A percentile compares a stretch with the other conserved stretches of the same genome.
These are phyloP conservation scores for Cicer bijugum DNA, from an alignment of 306 rosid genomes.

Conservation along the genomic window DNA sequence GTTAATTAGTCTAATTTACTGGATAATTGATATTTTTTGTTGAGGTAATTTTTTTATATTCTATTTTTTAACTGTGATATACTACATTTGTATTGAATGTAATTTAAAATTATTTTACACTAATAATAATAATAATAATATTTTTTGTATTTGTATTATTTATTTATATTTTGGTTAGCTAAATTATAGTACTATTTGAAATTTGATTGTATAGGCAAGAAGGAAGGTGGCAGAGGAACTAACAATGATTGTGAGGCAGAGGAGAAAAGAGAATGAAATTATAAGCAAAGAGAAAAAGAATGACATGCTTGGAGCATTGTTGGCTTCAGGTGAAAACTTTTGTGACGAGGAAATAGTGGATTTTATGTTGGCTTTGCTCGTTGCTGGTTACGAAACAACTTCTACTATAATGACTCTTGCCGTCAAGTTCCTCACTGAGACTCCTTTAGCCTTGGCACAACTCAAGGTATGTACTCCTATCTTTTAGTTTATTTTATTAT, in stretches of 20 bases:
- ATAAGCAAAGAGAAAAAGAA: conserved; percentile 48
- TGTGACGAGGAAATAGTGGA: conserved; percentile 87
- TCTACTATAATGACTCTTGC: conserved; percentile 97
- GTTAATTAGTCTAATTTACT: no score
- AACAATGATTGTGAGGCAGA: conserved; percentile 64
- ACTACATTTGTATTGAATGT: no score
- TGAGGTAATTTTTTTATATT: no score
- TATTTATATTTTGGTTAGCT: no score
- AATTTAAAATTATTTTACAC: no score
- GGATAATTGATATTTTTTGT: no score
- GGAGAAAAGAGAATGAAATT: conserved; percentile 61
- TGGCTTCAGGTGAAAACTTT: conserved; percentile 76
- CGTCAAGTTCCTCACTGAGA: conserved; percentile 86
- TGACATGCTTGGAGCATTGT: conserved; percentile 80
- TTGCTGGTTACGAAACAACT: conserved; percentile 95
- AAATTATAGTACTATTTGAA: no score
- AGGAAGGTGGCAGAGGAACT: conserved; percentile 92
- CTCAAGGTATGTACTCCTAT: conserved; percentile 63
- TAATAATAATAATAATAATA: no score
- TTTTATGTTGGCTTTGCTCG: conserved; percentile 84
- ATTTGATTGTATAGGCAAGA: conserved; percentile 59
- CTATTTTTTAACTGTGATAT: no score
- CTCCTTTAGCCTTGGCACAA: conserved; percentile 88
- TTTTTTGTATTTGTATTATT: no score
- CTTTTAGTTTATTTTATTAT: not conserved